These are phyloP conservation scores for Marasmius oreades DNA, from an alignment of 1,284 basidiomycete species.

Conservation along the genomic window DNA sequence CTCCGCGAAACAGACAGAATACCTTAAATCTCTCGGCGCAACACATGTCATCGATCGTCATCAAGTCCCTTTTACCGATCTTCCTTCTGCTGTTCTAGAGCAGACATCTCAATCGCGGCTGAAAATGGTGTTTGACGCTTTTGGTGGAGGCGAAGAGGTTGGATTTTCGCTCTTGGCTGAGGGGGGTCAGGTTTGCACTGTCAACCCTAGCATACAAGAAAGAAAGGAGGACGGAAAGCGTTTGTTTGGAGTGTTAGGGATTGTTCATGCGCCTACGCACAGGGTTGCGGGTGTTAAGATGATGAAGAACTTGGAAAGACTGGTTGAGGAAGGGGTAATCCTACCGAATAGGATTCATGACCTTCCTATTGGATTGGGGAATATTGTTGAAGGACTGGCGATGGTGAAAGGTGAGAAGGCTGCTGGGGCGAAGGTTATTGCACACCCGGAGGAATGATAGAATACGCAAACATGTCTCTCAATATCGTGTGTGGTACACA, in stretches of 20 bases:
- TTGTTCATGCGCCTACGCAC: neutral
- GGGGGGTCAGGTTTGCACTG: constrained; percentile 12
- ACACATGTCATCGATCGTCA: constrained; percentile 11
- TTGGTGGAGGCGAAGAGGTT: constrained; percentile 8
- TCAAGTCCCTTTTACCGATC: neutral
- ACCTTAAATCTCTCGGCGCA: constrained; percentile 7
- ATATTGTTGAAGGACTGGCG: constrained; percentile 14
- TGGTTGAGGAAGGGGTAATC: constrained; percentile 17
- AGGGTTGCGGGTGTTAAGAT: constrained; percentile 9
- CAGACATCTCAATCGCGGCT: neutral
- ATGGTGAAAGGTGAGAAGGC: constrained; percentile 12
- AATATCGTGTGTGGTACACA: too few species aligned
- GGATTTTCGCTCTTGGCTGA: constrained; percentile 15
- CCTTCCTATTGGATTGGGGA: constrained; percentile 13
- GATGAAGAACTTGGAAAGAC: constrained; percentile 12
- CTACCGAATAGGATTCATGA: constrained; percentile 15
- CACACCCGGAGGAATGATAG: constrained; percentile 3
- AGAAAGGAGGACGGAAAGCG: neutral
- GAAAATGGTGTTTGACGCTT: constrained; percentile 1
- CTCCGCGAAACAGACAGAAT: neutral
- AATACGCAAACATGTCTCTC: too few species aligned
- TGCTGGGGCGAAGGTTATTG: constrained; percentile 15
- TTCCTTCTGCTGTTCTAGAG: neutral
- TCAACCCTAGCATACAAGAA: constrained; percentile 12
- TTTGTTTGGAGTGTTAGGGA: neutral